These are phyloP conservation scores for Fusarium phyllophilum DNA, from an alignment of 2,329 filamentous ascomycete genomes.

Conservation along the genomic window DNA sequence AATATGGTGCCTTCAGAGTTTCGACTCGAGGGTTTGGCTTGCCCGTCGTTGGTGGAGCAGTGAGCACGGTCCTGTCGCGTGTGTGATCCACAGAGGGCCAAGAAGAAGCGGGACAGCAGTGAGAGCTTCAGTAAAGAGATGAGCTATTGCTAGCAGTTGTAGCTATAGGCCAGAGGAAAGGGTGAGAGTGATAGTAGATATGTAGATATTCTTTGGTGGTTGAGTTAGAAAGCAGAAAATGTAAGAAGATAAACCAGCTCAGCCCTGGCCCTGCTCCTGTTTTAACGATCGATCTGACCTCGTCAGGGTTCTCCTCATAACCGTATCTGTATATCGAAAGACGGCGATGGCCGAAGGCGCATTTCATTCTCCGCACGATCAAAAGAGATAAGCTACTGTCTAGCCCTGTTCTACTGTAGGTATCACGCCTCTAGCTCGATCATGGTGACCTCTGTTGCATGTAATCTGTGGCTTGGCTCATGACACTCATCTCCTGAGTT, in stretches of 20 bases:
- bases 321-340: slow-evolving; percentile 32
- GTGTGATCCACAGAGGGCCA: slow-evolving; percentile 37
- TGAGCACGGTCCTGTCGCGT: slow-evolving; percentile 39
- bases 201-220: neutral
- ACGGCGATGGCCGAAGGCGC: slow-evolving; percentile 26
- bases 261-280: slow-evolving; percentile 24
- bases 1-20: slow-evolving; percentile 21
- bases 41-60: slow-evolving; percentile 35
- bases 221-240: neutral
- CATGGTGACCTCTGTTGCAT: slow-evolving; percentile 18
- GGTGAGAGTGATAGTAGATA: neutral
- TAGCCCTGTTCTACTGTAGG: slow-evolving; percentile 37
- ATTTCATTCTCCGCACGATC: slow-evolving; percentile 35
- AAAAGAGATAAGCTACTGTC: slow-evolving; percentile 41
- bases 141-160: neutral
- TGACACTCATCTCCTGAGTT: slow-evolving; percentile 19
- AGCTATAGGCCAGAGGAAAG: neutral
- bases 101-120: slow-evolving; percentile 29
- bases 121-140: slow-evolving; percentile 24
- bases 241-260: slow-evolving; percentile 16
- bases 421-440: slow-evolving; percentile 38
- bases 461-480: slow-evolving; percentile 34
- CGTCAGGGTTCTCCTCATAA: slow-evolving; percentile 35
- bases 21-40: slow-evolving; percentile 36
- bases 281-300: slow-evolving; percentile 33